These are phyloP conservation scores for Hyaloscypha hepaticicola DNA, from an alignment of 495 filamentous ascomycete genomes.

Conservation along the genomic window DNA sequence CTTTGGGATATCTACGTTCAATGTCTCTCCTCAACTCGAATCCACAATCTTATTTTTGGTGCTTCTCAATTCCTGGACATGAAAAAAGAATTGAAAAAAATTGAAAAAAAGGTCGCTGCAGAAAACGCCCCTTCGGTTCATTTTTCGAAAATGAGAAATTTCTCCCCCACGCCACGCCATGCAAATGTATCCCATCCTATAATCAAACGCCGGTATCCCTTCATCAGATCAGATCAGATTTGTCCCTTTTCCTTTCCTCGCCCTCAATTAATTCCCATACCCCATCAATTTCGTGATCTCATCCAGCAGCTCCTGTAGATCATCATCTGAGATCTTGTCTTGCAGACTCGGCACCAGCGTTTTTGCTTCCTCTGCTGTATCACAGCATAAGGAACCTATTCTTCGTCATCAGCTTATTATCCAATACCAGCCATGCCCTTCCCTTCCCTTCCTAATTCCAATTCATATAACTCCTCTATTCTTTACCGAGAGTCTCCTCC, in stretches of 20 bases:
- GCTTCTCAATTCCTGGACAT: too few species aligned
- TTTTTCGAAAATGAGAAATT: neutral
- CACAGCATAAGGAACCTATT: slow-evolving; percentile 80
- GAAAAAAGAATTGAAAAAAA: too few species aligned
- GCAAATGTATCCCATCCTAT: neutral
- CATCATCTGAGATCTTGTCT: slow-evolving; percentile 83
- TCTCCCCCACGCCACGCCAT: slow-evolving; percentile 4
- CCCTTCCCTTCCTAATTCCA: neutral
- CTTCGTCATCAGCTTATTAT: neutral
- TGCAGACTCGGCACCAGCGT: slow-evolving; percentile 88
- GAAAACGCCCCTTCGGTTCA: too few species aligned
- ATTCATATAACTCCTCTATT: neutral
- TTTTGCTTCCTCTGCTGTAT: slow-evolving; percentile 91
- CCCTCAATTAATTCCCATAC: slow-evolving; percentile 23
- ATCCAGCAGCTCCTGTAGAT: slow-evolving; percentile 82
- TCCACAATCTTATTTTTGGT: too few species aligned
- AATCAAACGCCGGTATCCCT: neutral
- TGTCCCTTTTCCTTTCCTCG: neutral
- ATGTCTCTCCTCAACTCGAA: too few species aligned
- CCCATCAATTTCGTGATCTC: slow-evolving; percentile 79
- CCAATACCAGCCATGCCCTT: neutral
- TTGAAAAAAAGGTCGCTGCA: too few species aligned
- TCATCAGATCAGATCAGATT: neutral
- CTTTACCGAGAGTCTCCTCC: neutral
- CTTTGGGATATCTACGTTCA: too few species aligned